Evolutionary conservation across 257 asterid species (phyloP), one percentile per base, ranked within the genome.

Genomic region (Rubia yunnanensis): DNA sequence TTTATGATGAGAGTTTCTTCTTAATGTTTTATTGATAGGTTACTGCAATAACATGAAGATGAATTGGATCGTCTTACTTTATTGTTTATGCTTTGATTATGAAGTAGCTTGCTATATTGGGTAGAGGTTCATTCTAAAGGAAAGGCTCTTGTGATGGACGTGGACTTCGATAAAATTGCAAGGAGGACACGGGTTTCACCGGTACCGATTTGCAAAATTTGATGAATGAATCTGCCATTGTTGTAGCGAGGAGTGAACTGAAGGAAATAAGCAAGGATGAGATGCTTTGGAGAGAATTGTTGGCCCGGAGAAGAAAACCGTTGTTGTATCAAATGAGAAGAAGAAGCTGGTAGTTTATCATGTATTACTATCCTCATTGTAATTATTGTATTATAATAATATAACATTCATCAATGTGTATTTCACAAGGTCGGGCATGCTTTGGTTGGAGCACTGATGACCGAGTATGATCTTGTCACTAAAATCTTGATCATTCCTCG

Each of bases 181-280:
- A 75, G 99, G 81, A 84, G 99, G 72, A 94, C 99, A 54, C 99
- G 6, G 99, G 99, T 58, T 94, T 94, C 84, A 90, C 99, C 0
- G 99, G 99, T 60, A 96, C 97, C 31, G 99, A 94, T 85, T 71
- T 94, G 84, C 99, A 94, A 38, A 94, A 94, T 83, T 79, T 94
- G 81, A 94, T 94, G 99, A 94, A 90, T 26, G 99, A 94, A 78
- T 98, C 99, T 35, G 99, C 99, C 72, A 94, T 94, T 72, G 87
- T 94, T 32, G 99, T 98, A 66, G 97, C 99, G 38, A 74, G 98
- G 50, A 95, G 99, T 28, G 96, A 94, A 60, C 95, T 94, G 8
- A 88, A 86, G 84, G 99, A 94, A 78, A 94, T 94, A 66, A 94
- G 99, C 90, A 94, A 94, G 80, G 96, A 90, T 35, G 99, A 94